Conservation (phyloP, 2,329 filamentous ascomycete genomes). For the Colletotrichum abscissum region DNA sequence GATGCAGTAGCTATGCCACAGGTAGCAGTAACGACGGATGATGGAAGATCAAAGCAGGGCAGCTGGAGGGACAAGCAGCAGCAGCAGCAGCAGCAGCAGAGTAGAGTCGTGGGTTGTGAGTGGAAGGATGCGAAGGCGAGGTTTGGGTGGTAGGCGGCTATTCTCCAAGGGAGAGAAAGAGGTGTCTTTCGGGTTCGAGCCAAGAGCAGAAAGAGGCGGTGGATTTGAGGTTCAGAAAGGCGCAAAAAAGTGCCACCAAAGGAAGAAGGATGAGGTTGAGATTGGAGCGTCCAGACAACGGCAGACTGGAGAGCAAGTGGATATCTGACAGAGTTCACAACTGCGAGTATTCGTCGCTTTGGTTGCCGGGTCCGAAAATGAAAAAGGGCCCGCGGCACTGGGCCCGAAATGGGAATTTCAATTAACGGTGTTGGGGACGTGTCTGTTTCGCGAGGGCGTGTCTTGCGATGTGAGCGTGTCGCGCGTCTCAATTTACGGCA, state of each 20-base stretch:
- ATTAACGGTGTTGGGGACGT: constrained; percentile 46
- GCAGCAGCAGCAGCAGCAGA: not conserved
- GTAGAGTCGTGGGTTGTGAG: not conserved
- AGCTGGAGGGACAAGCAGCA: not conserved
- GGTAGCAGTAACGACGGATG: not conserved
- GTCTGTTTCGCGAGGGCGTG: constrained; percentile 56
- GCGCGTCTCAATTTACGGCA: constrained; percentile 41
- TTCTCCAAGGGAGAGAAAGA: not conserved
- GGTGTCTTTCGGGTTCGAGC: not conserved
- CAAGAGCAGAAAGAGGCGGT: not conserved
- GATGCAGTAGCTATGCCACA: not conserved
- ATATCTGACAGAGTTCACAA: not conserved
- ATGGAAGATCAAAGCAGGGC: not conserved
- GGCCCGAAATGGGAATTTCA: constrained; percentile 35
- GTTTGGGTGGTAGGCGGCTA: not conserved
- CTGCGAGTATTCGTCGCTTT: constrained; percentile 9
- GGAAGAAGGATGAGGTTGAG: not conserved
- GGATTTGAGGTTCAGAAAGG: not conserved
- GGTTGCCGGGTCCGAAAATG: constrained; percentile 25
- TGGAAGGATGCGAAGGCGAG: not conserved
- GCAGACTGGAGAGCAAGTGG: not conserved
- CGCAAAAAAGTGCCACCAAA: not conserved
- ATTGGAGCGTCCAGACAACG: not conserved
- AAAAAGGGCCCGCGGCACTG: constrained; percentile 19
- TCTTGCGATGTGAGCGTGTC: constrained; percentile 46